Evolutionary conservation across 2,329 filamentous ascomycete species (phyloP), one percentile per base, ranked within the genome.

Genomic region (Arthrinium phaeospermum): DNA sequence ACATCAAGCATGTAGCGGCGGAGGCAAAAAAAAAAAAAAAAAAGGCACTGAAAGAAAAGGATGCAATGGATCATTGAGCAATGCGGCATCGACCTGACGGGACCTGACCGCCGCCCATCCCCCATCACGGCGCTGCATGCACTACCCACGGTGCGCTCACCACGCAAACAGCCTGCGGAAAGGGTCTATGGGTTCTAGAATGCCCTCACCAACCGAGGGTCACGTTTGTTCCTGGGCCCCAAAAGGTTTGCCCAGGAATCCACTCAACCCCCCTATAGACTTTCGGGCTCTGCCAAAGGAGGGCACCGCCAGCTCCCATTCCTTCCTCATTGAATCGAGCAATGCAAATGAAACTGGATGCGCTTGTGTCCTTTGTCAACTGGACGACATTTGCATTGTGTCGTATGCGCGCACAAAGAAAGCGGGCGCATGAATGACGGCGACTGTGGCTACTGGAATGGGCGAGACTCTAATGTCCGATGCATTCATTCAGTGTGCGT

Each of bases 171-270:
- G 57, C 57, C 57, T 64, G 34, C 57, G 12, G 22, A 64, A 64
- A 64, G 57, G 16, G 53, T 41, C 53, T 64, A 64, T 64, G 53
- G 57, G 30, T 64, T 41, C 30, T 41, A 64, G 53, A 64, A 64
- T 41, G 22, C 34, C 34, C 57, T 64, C 19, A 41, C 57, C n/a
- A 64, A 41, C 34, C 19, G 57, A 64, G 57, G 53, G 57, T 64
- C 57, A 64, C 57, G 57, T 64, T 64, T 64, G 57, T 24, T 64
- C 57, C 57, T 41, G 57, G 57, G 13, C 57, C 1, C 30, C 57
- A 8, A 64, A 64, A 64, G 57, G 57, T 64, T 64, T 64, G 57
- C 37, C 37, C 57, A 64, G 57, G 57, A 64, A 64, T 64, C 34
- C 57, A 64, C 34, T 41, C 57, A n/a, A 64, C 57, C 57, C n/a